Evolutionary conservation across 1,139 yeast species (phyloP), one percentile per base, ranked within the genome.

Genomic region (Meyerozyma carpophila): DNA sequence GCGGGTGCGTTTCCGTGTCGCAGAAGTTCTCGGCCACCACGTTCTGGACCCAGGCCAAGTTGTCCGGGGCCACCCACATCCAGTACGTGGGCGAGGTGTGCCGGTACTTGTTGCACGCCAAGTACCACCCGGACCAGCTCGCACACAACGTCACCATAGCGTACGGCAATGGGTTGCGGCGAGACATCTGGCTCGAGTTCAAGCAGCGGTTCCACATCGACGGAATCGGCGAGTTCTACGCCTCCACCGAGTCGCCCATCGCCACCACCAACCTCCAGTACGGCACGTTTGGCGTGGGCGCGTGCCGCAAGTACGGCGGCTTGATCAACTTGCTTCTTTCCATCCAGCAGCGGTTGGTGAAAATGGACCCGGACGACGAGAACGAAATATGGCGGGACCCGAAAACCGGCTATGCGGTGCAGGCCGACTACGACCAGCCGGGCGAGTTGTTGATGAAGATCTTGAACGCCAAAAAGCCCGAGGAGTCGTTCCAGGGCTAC

Each of bases 81-180:
- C 97, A 91, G 65, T 91, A 91, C 54, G 98, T 93, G 13, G 98
- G 98, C 21, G 98, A 93, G 64, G 91, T 90, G 37, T 89, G 98
- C 62, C 79, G 98, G 44, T 93, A 90, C 60, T 72, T 91, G 49
- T 66, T 87, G 49, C 81, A 84, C 52, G 75, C 93, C 2, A 82
- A 84, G 39, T 65, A 65, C 8, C 82, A 75, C 41, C 77, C 81
- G 9, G 91, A 87, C 59, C 96, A 91, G 58, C 64, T 68, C 36
- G 64, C 65, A 38, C 97, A 91, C 58, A 57, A 66, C 16, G 84
- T 88, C 8, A 67, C 67, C 40, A 78, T 83, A 38, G 98, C 97
- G 0, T 83, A 83, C 60, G 98, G 98, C 43, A 93, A 93, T 62
- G 98, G 98, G 0, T 71, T 93, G 56, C 79, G 98, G 53, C 81